These are phyloP conservation scores for Polysphondylium violaceum DNA, from an alignment of 78 protist species.

Conservation along the genomic window DNA sequence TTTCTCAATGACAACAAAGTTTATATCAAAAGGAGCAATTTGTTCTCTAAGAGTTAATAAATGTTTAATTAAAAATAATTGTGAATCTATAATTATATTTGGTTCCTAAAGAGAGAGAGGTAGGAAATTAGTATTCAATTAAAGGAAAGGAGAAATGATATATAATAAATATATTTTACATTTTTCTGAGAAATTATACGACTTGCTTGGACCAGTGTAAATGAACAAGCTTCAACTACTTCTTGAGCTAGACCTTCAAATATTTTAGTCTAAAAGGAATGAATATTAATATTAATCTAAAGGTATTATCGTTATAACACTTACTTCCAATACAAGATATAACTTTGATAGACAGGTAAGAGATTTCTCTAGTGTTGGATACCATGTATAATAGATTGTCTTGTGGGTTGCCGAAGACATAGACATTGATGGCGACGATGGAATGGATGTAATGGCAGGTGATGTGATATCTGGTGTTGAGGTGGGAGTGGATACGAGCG, in stretches of 20 bases:
- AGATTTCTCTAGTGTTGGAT: conserved; percentile 80
- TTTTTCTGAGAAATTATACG: conserved; percentile 29
- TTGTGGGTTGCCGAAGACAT: background rate
- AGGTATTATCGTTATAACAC: background rate
- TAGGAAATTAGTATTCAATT: too few species aligned
- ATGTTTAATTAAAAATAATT: conserved; percentile 78
- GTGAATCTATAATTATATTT: conserved; percentile 52
- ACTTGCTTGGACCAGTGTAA: conserved; percentile 63
- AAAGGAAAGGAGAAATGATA: too few species aligned
- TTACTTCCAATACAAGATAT: conserved; percentile 77
- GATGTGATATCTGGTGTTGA: background rate
- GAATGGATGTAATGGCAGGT: background rate
- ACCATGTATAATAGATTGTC: conserved; percentile 70
- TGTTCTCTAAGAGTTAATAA: conserved; percentile 75
- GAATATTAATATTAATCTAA: background rate
- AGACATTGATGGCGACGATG: conserved; percentile 33
- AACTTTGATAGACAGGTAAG: conserved; percentile 76
- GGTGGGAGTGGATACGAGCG: background rate
- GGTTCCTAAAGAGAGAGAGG: too few species aligned
- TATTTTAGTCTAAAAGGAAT: conserved; percentile 44
- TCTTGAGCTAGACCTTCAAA: conserved; percentile 85
- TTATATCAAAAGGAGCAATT: conserved; percentile 81
- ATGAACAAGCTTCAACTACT: conserved; percentile 74
- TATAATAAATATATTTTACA: too few species aligned
- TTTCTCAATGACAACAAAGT: conserved; percentile 69